Evolutionary conservation across 257 asterid species (phyloP).

Genomic region (Nicotiana otophora): DNA sequence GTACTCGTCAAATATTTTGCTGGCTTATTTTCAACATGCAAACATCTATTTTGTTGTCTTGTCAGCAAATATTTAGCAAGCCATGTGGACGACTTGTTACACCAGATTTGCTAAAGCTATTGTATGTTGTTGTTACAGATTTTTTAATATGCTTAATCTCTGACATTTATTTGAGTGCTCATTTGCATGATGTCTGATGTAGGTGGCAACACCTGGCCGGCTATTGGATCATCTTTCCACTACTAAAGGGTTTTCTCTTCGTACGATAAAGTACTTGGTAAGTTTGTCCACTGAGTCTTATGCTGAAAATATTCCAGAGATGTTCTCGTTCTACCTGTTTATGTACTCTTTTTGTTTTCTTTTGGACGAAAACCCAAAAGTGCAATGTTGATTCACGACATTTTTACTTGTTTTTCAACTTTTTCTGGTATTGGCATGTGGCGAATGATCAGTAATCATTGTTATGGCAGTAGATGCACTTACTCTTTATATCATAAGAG

Average conservation of each 20-base stretch:
- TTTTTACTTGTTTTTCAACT: neutral
- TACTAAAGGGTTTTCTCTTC: conserved; percentile 85
- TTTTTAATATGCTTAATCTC: neutral
- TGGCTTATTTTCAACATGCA: neutral
- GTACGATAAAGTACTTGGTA: conserved; percentile 68
- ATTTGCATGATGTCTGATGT: conserved; percentile 1
- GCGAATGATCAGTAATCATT: neutral
- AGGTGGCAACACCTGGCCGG: conserved; percentile 99
- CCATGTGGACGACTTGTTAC: neutral
- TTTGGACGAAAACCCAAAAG: neutral
- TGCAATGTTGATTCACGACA: neutral
- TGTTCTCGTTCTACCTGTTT: neutral
- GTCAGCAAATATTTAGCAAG: neutral
- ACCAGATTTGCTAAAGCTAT: neutral
- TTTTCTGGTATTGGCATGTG: neutral
- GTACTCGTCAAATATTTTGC: neutral
- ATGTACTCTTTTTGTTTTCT: neutral
- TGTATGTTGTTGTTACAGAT: neutral
- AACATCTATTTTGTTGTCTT: neutral
- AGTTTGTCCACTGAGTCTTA: conserved; percentile 15
- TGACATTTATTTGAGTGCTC: neutral
- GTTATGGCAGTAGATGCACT: neutral
- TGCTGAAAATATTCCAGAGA: conserved; percentile 12
- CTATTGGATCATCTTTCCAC: conserved; percentile 86
- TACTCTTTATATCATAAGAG: neutral